Conservation (phyloP, 768 basidiomycete species). For the Pulveroboletus sp. region DNA sequence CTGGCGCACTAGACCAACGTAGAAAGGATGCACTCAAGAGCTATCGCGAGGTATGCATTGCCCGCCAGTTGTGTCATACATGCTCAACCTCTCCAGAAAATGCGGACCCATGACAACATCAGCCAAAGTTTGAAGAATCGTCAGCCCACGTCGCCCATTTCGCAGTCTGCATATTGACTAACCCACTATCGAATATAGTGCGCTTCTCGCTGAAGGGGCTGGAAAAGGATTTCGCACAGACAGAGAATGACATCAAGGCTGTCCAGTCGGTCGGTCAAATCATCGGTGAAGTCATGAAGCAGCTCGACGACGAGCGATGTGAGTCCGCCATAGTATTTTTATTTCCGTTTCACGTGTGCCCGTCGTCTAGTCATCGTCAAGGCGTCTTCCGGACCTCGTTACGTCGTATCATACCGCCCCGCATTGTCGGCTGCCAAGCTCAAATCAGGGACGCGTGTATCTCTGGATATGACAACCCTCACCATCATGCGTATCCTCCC, state of each 20-base stretch:
- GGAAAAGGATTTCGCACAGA: constrained; percentile 87
- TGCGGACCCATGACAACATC: constrained; percentile 83
- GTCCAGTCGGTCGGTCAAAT: constrained; percentile 99
- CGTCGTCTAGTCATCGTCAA: constrained; percentile 83
- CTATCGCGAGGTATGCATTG: constrained; percentile 61
- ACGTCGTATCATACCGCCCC: constrained; percentile 95
- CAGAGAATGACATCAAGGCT: constrained; percentile 98
- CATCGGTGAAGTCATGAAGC: constrained; percentile 98
- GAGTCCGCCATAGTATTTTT: constrained; percentile 29
- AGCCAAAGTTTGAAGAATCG: constrained; percentile 88
- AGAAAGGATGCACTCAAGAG: constrained; percentile 68
- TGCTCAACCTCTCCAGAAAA: constrained; percentile 62
- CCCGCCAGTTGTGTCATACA: background rate
- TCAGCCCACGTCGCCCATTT: constrained; percentile 38
- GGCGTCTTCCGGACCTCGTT: constrained; percentile 95
- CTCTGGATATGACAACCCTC: constrained; percentile 97
- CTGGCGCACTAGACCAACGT: constrained; percentile 63
- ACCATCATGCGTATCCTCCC: constrained; percentile 99
- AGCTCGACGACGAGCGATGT: constrained; percentile 97
- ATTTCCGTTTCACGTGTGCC: background rate
- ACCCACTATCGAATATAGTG: constrained; percentile 44
- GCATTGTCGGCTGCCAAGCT: constrained; percentile 88
- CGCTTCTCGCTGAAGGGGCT: constrained; percentile 87
- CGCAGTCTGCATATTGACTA: background rate
- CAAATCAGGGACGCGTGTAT: constrained; percentile 91